These are phyloP conservation scores for Nemania sp. DNA, from an alignment of 2,329 filamentous ascomycete species.

Conservation along the genomic window DNA sequence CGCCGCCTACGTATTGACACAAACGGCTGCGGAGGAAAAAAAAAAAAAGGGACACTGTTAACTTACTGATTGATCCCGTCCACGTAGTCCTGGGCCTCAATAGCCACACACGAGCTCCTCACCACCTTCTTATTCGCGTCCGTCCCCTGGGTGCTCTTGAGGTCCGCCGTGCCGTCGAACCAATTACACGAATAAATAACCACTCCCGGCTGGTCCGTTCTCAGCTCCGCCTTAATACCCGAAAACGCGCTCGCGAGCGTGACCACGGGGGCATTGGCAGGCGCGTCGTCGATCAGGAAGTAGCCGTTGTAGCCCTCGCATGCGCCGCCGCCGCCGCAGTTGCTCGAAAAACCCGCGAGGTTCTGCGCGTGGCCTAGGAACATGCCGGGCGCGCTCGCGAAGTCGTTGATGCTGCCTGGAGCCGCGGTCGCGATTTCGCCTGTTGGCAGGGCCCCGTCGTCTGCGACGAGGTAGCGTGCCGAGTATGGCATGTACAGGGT, in stretches of 20 bases:
- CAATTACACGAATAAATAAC: conserved; percentile 72
- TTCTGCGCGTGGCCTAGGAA: conserved; percentile 64
- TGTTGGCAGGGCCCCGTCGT: conserved; percentile 61
- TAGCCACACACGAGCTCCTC: conserved; percentile 71
- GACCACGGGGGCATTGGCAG: conserved; percentile 48
- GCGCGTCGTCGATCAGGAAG: conserved; percentile 50
- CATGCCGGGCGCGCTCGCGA: conserved; percentile 63
- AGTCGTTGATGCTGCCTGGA: conserved; percentile 63
- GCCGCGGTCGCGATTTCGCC: conserved; percentile 61
- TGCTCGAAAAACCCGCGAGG: conserved; percentile 58
- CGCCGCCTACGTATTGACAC: too few species aligned
- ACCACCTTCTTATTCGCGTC: conserved; percentile 47
- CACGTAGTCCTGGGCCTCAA: conserved; percentile 78
- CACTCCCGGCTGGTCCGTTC: conserved; percentile 70
- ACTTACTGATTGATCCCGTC: conserved; percentile 72
- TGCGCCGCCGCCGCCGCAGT: conserved; percentile 63
- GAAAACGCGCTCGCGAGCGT: conserved; percentile 64
- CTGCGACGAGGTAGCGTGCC: conserved; percentile 58
- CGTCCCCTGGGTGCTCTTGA: conserved; percentile 65
- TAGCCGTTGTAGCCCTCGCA: conserved; percentile 76
- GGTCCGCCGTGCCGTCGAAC: conserved; percentile 52
- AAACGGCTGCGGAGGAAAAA: too few species aligned
- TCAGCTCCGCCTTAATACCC: conserved; percentile 71
- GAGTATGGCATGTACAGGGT: conserved; percentile 66
- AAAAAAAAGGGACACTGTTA: too few species aligned